Evolutionary conservation across 208 protist species (phyloP), one percentile per base, ranked within the genome.

Genomic region (Trypanosomatidae sp.): DNA sequence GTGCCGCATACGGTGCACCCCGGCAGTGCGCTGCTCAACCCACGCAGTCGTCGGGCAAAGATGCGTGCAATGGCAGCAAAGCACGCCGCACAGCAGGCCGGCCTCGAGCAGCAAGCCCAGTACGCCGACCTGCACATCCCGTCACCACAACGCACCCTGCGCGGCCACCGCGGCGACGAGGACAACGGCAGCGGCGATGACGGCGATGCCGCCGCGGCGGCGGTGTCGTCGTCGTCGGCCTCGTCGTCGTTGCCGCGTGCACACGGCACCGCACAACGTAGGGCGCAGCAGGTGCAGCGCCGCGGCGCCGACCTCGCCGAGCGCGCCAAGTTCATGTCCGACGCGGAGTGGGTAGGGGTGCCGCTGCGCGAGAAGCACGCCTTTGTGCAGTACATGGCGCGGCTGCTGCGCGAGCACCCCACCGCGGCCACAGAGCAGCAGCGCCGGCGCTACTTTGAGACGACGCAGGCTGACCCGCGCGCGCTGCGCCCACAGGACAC

Each of bases 371-470:
- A 87, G 33, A 87, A 87, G 30, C 77, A 86, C 43, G 66, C 73
- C 40, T 90, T 90, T 60, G 65, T 70, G 0, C 66, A 82, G 54
- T 83, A 82, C 66, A 82, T 87, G 66, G 44, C 53, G 35, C 30
- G 56, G 35, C 23, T 72, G 33, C 56, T 90, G 43, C 56, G 54
- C 10, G 68, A 80, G 43, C 61, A 60, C 16, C 81, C 81, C 4
- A 80, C 76, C 2, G 61, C 78, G 47, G 76, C 66, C 6, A 80
- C 76, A 3, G 76, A 90, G 65, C 81, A 90, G 62, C 81, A 90
- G 56, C 72, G 81, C 4, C 72, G 81, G 10, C 67, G 81, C 42
- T 90, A 87, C 56, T 90, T 86, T 43, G 81, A 90, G 57, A 87
- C 77, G 19, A 90, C 73, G 33, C 73, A 82, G 71, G 52, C 55